Conservation (phyloP, 192 early-diverging fungal genomes). For the Mortierella hygrophila region DNA sequence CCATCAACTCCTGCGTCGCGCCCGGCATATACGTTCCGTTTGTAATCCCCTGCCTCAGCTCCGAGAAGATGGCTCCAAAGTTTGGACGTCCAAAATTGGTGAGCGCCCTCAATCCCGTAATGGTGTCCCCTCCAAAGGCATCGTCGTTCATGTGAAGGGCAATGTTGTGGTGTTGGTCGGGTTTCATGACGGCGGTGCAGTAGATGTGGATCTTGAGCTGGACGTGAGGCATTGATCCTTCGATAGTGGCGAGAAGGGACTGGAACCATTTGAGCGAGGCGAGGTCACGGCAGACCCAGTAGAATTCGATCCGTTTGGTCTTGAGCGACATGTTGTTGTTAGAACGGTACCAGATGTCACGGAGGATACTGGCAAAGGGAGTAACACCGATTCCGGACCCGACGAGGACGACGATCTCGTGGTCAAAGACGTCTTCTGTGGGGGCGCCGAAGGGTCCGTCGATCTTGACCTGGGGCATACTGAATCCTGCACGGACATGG, state of each 20-base stretch:
- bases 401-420: conserved; percentile 75
- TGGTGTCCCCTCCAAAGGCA: conserved; percentile 70
- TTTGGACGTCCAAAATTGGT: conserved; percentile 87
- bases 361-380: conserved; percentile 79
- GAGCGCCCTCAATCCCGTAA: conserved; percentile 75
- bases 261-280: conserved; percentile 79
- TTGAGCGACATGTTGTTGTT: conserved; percentile 59
- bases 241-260: conserved; percentile 70
- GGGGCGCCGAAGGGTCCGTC: conserved; percentile 90
- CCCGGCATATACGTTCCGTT: conserved; percentile 58
- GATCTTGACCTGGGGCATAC: conserved; percentile 70
- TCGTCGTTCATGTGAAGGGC: conserved; percentile 67
- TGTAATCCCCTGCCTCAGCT: conserved; percentile 57
- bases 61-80: conserved; percentile 75
- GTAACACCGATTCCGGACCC: conserved; percentile 84
- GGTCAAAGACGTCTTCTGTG: conserved; percentile 81
- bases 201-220: conserved; percentile 77
- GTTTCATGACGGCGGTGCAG: conserved; percentile 69
- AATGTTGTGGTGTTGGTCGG: conserved; percentile 75
- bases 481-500: conserved; percentile 39
- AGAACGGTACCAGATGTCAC: conserved; percentile 72
- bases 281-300: conserved; percentile 77
- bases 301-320: conserved; percentile 67
- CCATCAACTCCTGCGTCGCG: conserved; percentile 59
- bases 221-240: conserved; percentile 69